phyloP scores from a whole-genome alignment of 495 filamentous ascomycete species.

The Aspergillus cavernicola region DNA sequence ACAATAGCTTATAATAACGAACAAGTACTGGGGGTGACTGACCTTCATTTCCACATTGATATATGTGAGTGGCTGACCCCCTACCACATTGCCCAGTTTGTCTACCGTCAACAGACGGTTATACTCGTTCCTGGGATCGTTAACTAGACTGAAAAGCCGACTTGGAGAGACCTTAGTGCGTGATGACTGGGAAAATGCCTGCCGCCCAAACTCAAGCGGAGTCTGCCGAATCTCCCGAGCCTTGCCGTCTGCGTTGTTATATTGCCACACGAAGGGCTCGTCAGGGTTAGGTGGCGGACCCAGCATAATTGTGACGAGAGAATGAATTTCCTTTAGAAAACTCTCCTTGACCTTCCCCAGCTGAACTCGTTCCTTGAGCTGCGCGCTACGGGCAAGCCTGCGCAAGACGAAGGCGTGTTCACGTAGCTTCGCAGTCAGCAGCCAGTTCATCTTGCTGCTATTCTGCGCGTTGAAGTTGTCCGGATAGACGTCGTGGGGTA shows the following conservation, averaged over 20 bases:
- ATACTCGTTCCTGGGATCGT: constrained; percentile 76
- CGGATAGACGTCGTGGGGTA: constrained; percentile 75
- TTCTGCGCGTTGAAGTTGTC: constrained; percentile 73
- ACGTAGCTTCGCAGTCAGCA: constrained; percentile 80
- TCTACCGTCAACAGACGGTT: constrained; percentile 68
- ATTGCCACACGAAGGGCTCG: constrained; percentile 72
- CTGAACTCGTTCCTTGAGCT: background rate
- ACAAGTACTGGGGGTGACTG: no score
- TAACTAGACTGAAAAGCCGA: constrained; percentile 69
- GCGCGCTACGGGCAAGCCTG: constrained; percentile 31
- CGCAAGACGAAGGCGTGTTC: constrained; percentile 71
- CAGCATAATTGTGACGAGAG: constrained; percentile 72
- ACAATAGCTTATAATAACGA: no score
- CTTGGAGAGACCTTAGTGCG: constrained; percentile 38
- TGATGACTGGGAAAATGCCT: constrained; percentile 8
- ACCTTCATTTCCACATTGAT: constrained; percentile 82
- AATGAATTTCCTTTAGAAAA: constrained; percentile 74
- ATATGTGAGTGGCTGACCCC: constrained; percentile 67
- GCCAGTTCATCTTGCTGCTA: constrained; percentile 62
- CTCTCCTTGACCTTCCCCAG: constrained; percentile 57
- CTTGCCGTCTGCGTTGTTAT: constrained; percentile 61
- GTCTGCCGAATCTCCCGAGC: constrained; percentile 56
- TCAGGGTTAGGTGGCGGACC: constrained; percentile 68
- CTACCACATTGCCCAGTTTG: constrained; percentile 76
- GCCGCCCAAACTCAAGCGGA: constrained; percentile 61